These are phyloP conservation scores for Penicillium sp. DNA, from an alignment of 2,329 filamentous ascomycete genomes.

Conservation along the genomic window DNA sequence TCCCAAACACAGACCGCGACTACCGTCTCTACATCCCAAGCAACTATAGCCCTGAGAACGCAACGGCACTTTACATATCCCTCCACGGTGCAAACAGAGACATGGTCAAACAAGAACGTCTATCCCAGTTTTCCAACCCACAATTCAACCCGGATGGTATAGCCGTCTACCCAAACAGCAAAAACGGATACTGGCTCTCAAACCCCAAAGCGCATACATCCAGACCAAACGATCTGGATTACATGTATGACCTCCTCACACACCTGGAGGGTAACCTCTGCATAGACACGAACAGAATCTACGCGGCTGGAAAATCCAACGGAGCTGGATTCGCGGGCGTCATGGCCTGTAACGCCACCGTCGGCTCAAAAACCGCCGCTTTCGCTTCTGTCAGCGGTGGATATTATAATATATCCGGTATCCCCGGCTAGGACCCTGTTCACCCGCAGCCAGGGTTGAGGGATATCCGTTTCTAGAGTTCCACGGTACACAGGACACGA, in stretches of 20 bases:
- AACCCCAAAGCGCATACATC: constrained; percentile 37
- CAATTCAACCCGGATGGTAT: constrained; percentile 47
- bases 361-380: constrained; percentile 48
- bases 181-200: constrained; percentile 31
- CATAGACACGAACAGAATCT: constrained; percentile 47
- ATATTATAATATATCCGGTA: constrained; percentile 38
- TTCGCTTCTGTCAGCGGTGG: constrained; percentile 52
- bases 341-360: constrained; percentile 48
- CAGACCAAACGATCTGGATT: constrained; percentile 45
- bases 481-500: constrained; percentile 22
- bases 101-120: constrained; percentile 39
- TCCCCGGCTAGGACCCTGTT: constrained; percentile 20
- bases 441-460: constrained; percentile 30
- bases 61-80: constrained; percentile 48
- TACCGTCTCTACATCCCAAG: constrained; percentile 28
- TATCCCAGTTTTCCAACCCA: constrained; percentile 49
- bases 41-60: constrained; percentile 37
- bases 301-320: constrained; percentile 55
- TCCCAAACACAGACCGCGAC: constrained; percentile 18
- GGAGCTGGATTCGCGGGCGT: constrained; percentile 53
- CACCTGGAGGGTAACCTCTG: constrained; percentile 45
- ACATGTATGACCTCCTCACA: constrained; percentile 46
- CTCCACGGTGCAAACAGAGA: constrained; percentile 47
- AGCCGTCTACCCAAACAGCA: constrained; percentile 49
- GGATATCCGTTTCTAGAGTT: constrained; percentile 26